Conservation (phyloP, 108 stramenopile species). For the Fistulifera pelliculosa region DNA sequence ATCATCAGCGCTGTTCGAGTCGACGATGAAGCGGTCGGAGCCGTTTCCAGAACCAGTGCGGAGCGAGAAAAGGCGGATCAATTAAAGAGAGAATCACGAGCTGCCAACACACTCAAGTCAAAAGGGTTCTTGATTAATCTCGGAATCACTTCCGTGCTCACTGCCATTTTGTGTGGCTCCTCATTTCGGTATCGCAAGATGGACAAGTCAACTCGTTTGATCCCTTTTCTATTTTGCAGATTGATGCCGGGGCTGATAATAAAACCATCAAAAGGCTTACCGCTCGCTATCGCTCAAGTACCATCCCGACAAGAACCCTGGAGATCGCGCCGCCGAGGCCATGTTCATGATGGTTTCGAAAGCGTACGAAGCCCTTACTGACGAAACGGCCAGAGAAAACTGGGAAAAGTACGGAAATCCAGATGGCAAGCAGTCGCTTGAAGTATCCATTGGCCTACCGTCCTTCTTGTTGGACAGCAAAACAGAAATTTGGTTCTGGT, state of each 20-base stretch:
- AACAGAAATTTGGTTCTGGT: conserved; percentile 90
- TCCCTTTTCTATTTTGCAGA: conserved; percentile 81
- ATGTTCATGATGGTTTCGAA: conserved; percentile 95
- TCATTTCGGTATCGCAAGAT: conserved; percentile 51
- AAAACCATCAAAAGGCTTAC: conserved; percentile 89
- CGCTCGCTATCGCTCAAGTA: conserved; percentile 73
- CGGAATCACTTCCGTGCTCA: conserved; percentile 45
- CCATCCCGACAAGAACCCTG: conserved; percentile 94
- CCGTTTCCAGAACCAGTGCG: conserved; percentile 73
- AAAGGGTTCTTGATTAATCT: conserved; percentile 67
- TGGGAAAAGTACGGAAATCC: conserved; percentile 98
- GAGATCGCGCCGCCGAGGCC: conserved; percentile 81
- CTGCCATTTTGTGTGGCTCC: conserved; percentile 59
- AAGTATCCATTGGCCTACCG: conserved; percentile 94
- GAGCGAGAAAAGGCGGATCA: conserved; percentile 79
- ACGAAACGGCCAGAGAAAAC: conserved; percentile 78
- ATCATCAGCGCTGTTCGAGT: conserved; percentile 47
- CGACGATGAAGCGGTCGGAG: conserved; percentile 69
- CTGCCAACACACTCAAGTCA: conserved; percentile 42
- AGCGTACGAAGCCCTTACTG: conserved; percentile 93
- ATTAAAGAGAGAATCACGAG: conserved; percentile 67
- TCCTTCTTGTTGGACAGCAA: conserved; percentile 83
- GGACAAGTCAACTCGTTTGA: conserved; percentile 91
- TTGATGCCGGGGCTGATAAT: conserved; percentile 63
- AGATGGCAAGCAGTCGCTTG: conserved; percentile 96